These are phyloP conservation scores for Cryptococcus maquisensis DNA, from an alignment of 1,284 basidiomycete genomes.

Conservation along the genomic window DNA sequence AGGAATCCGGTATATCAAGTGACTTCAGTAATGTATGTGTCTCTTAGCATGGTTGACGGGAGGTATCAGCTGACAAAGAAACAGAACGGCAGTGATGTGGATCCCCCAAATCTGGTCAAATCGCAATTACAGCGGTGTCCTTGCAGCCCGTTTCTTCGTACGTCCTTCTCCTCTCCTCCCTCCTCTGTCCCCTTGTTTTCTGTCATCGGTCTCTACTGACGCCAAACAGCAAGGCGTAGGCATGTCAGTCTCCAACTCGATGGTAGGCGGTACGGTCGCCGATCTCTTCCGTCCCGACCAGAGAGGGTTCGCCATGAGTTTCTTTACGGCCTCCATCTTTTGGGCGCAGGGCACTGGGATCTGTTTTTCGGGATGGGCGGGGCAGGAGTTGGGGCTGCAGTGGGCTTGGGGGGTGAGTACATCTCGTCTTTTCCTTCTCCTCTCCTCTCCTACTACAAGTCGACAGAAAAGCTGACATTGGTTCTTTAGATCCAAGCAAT, in stretches of 20 bases:
- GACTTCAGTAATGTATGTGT: slow-evolving; percentile 33
- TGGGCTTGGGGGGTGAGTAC: slow-evolving; percentile 41
- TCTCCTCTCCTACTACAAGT: not conserved
- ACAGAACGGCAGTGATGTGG: slow-evolving; percentile 38
- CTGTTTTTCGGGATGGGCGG: slow-evolving; percentile 26
- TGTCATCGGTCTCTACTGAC: not conserved
- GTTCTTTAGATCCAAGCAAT: slow-evolving; percentile 35
- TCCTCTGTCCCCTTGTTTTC: too few species aligned
- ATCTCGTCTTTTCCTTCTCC: not conserved
- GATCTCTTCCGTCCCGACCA: slow-evolving; percentile 41
- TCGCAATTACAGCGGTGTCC: slow-evolving; percentile 34
- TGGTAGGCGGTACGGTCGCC: slow-evolving; percentile 46
- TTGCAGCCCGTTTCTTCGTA: slow-evolving; percentile 39
- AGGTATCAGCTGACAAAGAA: not conserved
- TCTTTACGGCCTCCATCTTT: slow-evolving; percentile 48
- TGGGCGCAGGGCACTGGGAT: slow-evolving; percentile 27
- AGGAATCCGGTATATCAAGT: slow-evolving; percentile 40
- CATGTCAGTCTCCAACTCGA: slow-evolving; percentile 35
- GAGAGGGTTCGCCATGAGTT: slow-evolving; percentile 48
- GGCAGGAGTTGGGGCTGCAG: slow-evolving; percentile 24
- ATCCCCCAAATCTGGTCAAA: slow-evolving; percentile 38
- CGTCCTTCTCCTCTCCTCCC: not conserved
- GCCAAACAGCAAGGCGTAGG: slow-evolving; percentile 33
- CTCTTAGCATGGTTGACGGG: not conserved
- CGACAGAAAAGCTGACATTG: not conserved